phyloP scores from a whole-genome alignment of 108 stramenopile genomes.

The Skeletonema potamos region DNA sequence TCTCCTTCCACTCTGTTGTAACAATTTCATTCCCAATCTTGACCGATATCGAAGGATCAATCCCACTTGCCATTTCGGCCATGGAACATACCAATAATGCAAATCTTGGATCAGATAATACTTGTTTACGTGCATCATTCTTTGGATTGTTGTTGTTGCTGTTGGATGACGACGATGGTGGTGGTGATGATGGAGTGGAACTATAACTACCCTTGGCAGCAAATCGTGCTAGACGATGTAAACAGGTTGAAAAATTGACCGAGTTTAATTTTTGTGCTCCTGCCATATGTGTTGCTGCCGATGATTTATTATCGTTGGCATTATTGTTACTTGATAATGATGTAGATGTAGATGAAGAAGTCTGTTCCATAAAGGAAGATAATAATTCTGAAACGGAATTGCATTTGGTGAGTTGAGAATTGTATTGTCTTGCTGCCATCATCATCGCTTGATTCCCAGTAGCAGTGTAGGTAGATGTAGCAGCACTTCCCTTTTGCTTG shows the following conservation, averaged over 20 bases:
- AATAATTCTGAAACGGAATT: conserved; percentile 20
- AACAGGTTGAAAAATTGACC: conserved; percentile 76
- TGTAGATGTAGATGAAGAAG: background rate
- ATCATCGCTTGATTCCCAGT: too few species aligned
- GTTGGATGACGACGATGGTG: background rate
- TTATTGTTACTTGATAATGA: background rate
- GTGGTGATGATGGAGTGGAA: background rate
- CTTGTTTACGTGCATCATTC: conserved; percentile 28
- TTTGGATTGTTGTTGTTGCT: conserved; percentile 10
- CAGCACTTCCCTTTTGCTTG: background rate
- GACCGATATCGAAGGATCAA: conserved; percentile 12
- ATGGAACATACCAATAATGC: conserved; percentile 68
- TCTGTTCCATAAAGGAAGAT: conserved; percentile 34
- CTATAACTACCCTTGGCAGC: conserved; percentile 9
- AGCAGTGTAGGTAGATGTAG: background rate
- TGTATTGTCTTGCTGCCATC: conserved; percentile 20
- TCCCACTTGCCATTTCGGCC: conserved; percentile 60
- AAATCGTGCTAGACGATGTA: conserved; percentile 72
- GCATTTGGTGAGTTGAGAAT: conserved; percentile 30
- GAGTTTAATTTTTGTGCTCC: conserved; percentile 64
- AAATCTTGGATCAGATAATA: conserved; percentile 75
- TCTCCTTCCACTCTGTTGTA: conserved; percentile 23
- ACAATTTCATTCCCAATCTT: conserved; percentile 14
- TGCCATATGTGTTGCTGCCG: conserved; percentile 43
- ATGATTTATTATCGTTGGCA: background rate